A percentile compares a stretch with the other conserved stretches of the same genome.
Evolutionary conservation across 768 basidiomycete genomes (phyloP).

Genomic region (Kwoniella dendrophila): DNA sequence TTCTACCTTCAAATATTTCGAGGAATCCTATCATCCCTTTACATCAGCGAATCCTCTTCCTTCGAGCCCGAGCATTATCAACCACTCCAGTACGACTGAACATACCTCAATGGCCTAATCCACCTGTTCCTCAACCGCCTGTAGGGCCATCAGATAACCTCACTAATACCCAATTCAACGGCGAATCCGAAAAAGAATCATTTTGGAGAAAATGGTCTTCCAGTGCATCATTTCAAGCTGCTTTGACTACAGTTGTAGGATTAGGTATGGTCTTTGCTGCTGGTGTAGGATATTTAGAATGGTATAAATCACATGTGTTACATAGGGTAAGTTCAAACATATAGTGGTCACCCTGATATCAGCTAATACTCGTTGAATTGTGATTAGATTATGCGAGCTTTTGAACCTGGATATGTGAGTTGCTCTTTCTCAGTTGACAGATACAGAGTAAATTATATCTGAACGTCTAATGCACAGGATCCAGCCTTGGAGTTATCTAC

Average conservation of each 20-base stretch:
- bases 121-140: constrained; percentile 48
- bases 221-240: constrained; percentile 50
- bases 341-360: background rate
- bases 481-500: constrained; percentile 44
- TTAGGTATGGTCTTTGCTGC: constrained; percentile 48
- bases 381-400: constrained; percentile 72
- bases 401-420: constrained; percentile 77
- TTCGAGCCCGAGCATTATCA: background rate
- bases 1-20: too few species aligned
- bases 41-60: background rate
- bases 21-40: background rate
- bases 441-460: background rate
- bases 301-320: constrained; percentile 82
- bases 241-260: constrained; percentile 51
- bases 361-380: background rate
- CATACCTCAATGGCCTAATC: constrained; percentile 49
- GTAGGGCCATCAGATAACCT: constrained; percentile 41
- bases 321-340: constrained; percentile 65
- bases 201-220: constrained; percentile 40
- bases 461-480: constrained; percentile 25
- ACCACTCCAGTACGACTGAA: background rate
- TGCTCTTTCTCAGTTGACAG: background rate
- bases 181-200: constrained; percentile 16
- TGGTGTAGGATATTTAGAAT: constrained; percentile 70
- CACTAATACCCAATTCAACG: background rate